A percentile compares a stretch with the other conserved stretches of the same genome.
These are phyloP conservation scores for Sporothrix phasma DNA, from an alignment of 2,329 filamentous ascomycete species.

Conservation along the genomic window DNA sequence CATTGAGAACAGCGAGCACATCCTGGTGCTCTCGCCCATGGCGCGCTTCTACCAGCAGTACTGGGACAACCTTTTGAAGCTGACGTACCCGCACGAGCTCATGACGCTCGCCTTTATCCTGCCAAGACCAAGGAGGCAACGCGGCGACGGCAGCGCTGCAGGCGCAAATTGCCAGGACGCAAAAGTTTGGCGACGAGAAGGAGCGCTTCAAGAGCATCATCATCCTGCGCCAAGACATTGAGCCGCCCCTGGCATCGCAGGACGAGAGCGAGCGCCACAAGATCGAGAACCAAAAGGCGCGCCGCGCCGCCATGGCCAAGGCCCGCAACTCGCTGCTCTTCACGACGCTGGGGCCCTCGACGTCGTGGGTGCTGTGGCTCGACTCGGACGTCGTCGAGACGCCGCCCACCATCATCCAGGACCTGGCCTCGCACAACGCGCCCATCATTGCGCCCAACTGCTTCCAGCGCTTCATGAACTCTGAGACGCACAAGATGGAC, in stretches of 20 bases:
- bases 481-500: constrained; percentile 56
- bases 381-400: constrained; percentile 89
- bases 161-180: constrained; percentile 73
- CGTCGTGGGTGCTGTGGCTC: constrained; percentile 95
- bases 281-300: constrained; percentile 75
- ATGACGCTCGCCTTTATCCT: constrained; percentile 95
- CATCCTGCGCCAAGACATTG: constrained; percentile 91
- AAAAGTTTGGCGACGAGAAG: constrained; percentile 63
- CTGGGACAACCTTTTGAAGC: constrained; percentile 82
- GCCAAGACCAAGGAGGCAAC: constrained; percentile 83
- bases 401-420: constrained; percentile 75
- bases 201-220: constrained; percentile 86
- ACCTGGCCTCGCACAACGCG: constrained; percentile 78
- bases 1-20: constrained; percentile 67
- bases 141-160: constrained; percentile 74
- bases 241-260: constrained; percentile 69
- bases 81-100: constrained; percentile 85
- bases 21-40: constrained; percentile 88
- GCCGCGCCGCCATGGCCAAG: constrained; percentile 82
- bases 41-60: constrained; percentile 88
- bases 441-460: constrained; percentile 93
- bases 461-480: constrained; percentile 74
- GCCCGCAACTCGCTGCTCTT: constrained; percentile 92
- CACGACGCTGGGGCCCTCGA: constrained; percentile 81
- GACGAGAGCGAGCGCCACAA: constrained; percentile 85